A percentile compares a stretch with the other conserved stretches of the same genome.
Evolutionary conservation across 257 asterid species (phyloP).

Genomic region (Linderniella brevidens): DNA sequence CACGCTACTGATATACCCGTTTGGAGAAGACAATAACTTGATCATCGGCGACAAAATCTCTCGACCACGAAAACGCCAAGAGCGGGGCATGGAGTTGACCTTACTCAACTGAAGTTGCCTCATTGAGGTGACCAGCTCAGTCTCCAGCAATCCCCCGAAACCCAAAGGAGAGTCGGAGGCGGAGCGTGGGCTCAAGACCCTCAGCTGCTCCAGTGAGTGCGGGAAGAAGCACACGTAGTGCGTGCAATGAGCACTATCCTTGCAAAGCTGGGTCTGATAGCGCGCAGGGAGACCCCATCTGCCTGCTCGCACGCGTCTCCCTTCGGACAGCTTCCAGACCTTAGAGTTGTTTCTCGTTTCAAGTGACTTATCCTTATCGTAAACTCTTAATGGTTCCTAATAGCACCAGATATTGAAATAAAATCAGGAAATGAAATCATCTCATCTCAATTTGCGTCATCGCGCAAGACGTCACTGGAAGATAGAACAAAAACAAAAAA

Average conservation of each 20-base stretch:
- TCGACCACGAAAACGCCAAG: constrained; percentile 42
- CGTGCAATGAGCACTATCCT: too few relatives aligned
- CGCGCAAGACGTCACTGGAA: constrained; percentile 4
- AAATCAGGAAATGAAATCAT: too few relatives aligned
- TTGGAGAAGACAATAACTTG: constrained; percentile 22
- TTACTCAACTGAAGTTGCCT: constrained; percentile 43
- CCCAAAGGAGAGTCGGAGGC: constrained; percentile 36
- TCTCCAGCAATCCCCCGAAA: constrained; percentile 27
- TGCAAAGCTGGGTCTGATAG: too few relatives aligned
- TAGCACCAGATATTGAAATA: too few relatives aligned
- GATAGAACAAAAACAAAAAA: background rate
- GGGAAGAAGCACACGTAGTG: constrained; percentile 86
- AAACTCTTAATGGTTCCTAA: too few relatives aligned
- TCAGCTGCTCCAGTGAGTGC: constrained; percentile 67
- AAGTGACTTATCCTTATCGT: too few relatives aligned
- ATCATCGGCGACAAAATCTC: constrained; percentile 32
- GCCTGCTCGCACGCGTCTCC: too few relatives aligned
- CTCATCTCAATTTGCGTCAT: too few relatives aligned
- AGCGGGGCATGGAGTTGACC: constrained; percentile 22
- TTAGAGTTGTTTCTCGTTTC: too few relatives aligned
- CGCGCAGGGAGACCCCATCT: too few relatives aligned
- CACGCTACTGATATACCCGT: constrained; percentile 16
- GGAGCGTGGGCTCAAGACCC: constrained; percentile 22
- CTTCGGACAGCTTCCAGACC: too few relatives aligned
- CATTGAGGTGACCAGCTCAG: constrained; percentile 42